These are phyloP conservation scores for Mortierella sp. DNA, from an alignment of 371 early-diverging fungal genomes.

Conservation along the genomic window DNA sequence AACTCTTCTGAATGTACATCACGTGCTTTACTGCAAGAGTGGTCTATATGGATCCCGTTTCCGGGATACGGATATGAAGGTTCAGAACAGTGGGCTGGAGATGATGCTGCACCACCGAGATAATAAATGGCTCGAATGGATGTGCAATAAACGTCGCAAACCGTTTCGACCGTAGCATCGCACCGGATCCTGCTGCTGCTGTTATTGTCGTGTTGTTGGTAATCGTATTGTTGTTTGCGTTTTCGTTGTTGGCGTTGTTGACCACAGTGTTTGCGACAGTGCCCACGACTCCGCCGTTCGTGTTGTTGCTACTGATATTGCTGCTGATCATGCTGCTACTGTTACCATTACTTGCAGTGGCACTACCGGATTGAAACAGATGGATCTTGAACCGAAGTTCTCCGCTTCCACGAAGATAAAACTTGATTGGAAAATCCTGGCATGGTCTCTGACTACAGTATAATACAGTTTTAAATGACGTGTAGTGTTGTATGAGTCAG, in stretches of 20 bases:
- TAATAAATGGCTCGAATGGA: constrained; percentile 68
- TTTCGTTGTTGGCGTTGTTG: constrained; percentile 1
- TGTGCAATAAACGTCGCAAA: constrained; percentile 67
- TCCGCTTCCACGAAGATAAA: constrained; percentile 63
- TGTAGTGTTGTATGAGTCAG: too few relatives aligned
- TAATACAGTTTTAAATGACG: background rate
- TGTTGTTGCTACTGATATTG: constrained; percentile 4
- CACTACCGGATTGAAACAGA: constrained; percentile 46
- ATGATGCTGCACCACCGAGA: constrained; percentile 51
- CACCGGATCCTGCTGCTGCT: constrained; percentile 2
- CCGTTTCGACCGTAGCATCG: constrained; percentile 46
- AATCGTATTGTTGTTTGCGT: background rate
- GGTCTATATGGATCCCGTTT: too few relatives aligned
- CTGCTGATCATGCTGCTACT: constrained; percentile 1
- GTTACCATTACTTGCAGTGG: constrained; percentile 4
- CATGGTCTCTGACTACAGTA: constrained; percentile 56
- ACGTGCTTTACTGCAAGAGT: too few relatives aligned
- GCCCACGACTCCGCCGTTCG: constrained; percentile 2
- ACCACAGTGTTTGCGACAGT: background rate
- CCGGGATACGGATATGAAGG: constrained; percentile 40
- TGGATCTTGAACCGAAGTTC: constrained; percentile 65
- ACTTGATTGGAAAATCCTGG: constrained; percentile 66
- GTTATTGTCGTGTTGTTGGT: constrained; percentile 11
- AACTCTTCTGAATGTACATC: too few relatives aligned
- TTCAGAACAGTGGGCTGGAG: constrained; percentile 35